phyloP scores from a whole-genome alignment of 208 protist genomes.

The Wallacemonas rigidus region DNA sequence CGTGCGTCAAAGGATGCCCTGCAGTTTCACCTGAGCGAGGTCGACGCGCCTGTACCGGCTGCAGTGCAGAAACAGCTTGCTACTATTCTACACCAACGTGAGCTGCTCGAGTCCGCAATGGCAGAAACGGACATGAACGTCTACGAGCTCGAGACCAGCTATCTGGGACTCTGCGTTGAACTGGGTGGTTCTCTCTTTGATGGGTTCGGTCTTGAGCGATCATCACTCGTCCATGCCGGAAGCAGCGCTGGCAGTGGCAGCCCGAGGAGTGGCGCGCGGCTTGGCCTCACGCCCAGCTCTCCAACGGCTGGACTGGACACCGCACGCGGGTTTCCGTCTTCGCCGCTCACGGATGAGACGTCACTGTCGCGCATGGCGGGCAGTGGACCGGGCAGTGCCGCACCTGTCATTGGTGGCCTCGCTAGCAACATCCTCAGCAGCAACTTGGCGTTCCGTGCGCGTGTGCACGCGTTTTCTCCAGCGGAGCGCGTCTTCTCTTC shows the following conservation, averaged over 20 bases:
- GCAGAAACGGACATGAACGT: constrained; percentile 53
- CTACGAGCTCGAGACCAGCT: constrained; percentile 69
- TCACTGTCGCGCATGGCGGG: background rate
- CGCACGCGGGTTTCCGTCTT: constrained; percentile 6
- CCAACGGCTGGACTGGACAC: background rate
- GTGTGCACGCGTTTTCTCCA: constrained; percentile 67
- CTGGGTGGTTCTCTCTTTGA: constrained; percentile 79
- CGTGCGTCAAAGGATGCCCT: background rate
- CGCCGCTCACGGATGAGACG: constrained; percentile 9
- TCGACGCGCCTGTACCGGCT: constrained; percentile 18
- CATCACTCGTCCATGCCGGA: constrained; percentile 18
- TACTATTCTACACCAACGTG: constrained; percentile 41
- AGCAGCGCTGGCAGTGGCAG: background rate
- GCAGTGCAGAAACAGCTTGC: constrained; percentile 35
- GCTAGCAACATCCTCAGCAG: constrained; percentile 2
- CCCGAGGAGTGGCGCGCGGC: constrained; percentile 9
- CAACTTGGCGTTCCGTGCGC: constrained; percentile 53
- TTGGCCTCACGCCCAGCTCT: background rate
- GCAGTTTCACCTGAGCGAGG: background rate
- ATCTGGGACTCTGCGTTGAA: constrained; percentile 62
- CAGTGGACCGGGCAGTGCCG: background rate
- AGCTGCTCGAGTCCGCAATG: constrained; percentile 44
- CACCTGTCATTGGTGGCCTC: background rate
- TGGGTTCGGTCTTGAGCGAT: constrained; percentile 74
- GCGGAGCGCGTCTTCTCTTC: constrained; percentile 78